Conservation (phyloP, 371 early-diverging fungal species). For the Zychaea mexicana region DNA sequence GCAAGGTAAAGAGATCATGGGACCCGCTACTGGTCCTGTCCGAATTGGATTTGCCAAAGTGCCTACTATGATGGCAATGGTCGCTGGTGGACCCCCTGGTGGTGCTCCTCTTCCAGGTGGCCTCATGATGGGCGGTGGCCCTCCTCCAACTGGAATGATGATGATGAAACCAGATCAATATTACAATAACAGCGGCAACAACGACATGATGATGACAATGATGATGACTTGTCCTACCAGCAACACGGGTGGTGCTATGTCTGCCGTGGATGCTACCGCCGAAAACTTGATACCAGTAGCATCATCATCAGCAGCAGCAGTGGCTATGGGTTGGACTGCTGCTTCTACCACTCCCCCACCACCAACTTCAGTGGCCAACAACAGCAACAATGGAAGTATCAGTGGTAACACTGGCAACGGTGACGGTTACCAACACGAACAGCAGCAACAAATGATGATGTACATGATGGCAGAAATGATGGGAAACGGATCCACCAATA, state of each 20-base stretch:
- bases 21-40: constrained; percentile 73
- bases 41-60: constrained; percentile 93
- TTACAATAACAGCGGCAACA: neutral
- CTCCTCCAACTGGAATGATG: neutral
- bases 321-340: neutral
- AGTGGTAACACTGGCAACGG: constrained; percentile 1
- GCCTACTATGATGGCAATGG: constrained; percentile 23
- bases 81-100: neutral
- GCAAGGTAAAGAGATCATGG: constrained; percentile 89
- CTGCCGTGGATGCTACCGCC: constrained; percentile 1
- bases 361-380: neutral
- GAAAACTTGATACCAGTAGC: constrained; percentile 10
- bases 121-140: no score
- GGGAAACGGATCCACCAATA: constrained; percentile 15
- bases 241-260: neutral
- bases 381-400: neutral
- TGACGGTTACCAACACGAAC: constrained; percentile 12
- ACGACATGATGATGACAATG: neutral
- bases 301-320: neutral
- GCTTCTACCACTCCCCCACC: neutral
- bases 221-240: neutral
- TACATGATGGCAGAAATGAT: constrained; percentile 26
- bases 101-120: no score
- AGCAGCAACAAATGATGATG: constrained; percentile 22
- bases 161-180: neutral